Percentiles rank a stretch among this genome's conserved stretches.
Conservation (phyloP, 148 eudicot genomes). For the Rhododendron simsii region DNA sequence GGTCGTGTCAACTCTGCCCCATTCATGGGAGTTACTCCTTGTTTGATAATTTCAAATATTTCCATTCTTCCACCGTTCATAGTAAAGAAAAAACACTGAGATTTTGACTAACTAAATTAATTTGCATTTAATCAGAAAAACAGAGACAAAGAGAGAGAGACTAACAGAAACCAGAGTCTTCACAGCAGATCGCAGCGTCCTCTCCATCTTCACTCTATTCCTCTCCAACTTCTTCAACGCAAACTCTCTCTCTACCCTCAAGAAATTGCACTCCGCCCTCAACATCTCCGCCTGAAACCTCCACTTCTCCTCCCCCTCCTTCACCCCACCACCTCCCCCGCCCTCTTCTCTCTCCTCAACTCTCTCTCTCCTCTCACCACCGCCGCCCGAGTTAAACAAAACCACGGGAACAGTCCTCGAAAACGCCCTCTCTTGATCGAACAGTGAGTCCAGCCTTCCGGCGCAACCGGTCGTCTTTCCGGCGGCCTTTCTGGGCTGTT, state of each 20-base stretch:
- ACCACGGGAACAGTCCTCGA: slow-evolving; percentile 31
- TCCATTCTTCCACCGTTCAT: not conserved
- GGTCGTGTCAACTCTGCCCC: too few species aligned
- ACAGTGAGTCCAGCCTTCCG: slow-evolving; percentile 34
- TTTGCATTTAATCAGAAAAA: not conserved
- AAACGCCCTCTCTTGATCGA: slow-evolving; percentile 47
- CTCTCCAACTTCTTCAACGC: slow-evolving; percentile 55
- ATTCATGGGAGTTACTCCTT: too few species aligned
- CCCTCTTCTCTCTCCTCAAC: slow-evolving; percentile 22
- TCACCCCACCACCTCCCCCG: slow-evolving; percentile 4
- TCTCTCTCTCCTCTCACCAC: slow-evolving; percentile 32
- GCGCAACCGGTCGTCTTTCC: slow-evolving; percentile 1
- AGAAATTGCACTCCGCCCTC: slow-evolving; percentile 73
- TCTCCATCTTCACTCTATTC: slow-evolving; percentile 43
- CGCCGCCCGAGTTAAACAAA: slow-evolving; percentile 25
- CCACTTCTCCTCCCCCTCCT: slow-evolving; percentile 52
- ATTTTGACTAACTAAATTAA: not conserved
- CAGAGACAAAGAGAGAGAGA: not conserved
- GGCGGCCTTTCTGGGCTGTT: slow-evolving; percentile 22
- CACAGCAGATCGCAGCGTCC: slow-evolving; percentile 56
- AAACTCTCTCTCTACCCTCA: slow-evolving; percentile 69
- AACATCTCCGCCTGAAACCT: slow-evolving; percentile 76
- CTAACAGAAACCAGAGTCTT: slow-evolving; percentile 60
- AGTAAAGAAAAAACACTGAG: not conserved
- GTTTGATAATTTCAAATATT: not conserved